Conservation (phyloP, 306 rosid genomes). For the Canavalia ensiformis region DNA sequence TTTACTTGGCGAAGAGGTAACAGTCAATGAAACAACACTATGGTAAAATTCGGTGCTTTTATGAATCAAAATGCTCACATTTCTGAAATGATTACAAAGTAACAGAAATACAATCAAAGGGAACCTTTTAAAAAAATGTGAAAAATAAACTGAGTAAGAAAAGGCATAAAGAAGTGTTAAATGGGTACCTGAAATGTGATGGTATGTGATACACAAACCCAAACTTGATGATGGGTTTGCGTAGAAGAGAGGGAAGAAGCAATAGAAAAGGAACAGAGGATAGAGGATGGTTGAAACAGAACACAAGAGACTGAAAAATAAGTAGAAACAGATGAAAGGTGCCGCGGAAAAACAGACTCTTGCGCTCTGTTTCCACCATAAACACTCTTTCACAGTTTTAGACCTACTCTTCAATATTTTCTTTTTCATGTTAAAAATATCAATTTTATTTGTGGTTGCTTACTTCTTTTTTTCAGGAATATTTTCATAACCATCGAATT, state of each 20-base stretch:
- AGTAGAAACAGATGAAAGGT: constrained; percentile 32
- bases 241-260: constrained; percentile 32
- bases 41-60: background rate
- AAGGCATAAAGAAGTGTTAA: background rate
- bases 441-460: background rate
- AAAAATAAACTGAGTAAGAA: background rate
- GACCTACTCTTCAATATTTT: background rate
- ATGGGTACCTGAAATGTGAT: constrained; percentile 32
- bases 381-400: constrained; percentile 27
- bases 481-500: too few relatives aligned
- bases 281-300: constrained; percentile 37
- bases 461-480: background rate
- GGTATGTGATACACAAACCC: constrained; percentile 54
- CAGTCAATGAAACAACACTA: background rate
- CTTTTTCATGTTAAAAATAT: background rate
- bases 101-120: constrained; percentile 4
- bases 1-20: background rate
- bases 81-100: background rate
- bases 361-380: constrained; percentile 35
- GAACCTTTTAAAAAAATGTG: background rate
- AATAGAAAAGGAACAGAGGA: constrained; percentile 12
- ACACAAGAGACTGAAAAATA: constrained; percentile 29
- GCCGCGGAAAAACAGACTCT: constrained; percentile 43
- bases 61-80: background rate
- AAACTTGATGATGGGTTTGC: constrained; percentile 44